Evolutionary conservation across 2,329 filamentous ascomycete genomes (phyloP), one percentile per base, ranked within the genome.

Genomic region (Rhexocercosporidium sp.): DNA sequence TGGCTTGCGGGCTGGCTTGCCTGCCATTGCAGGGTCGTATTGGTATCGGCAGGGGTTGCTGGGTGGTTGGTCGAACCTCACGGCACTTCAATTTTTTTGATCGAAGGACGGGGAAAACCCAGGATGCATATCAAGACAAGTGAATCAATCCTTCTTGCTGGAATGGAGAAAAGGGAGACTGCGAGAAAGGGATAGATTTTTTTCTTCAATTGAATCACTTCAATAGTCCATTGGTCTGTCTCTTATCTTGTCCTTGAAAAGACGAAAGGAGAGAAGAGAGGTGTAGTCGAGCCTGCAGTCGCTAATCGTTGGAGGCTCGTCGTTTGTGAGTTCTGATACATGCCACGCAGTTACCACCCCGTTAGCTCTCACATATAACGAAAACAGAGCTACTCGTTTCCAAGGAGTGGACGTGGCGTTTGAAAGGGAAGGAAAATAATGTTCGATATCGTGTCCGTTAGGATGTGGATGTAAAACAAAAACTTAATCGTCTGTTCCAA

Each of bases 251-350:
- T 37, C 34, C 9, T 37, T 37, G 34, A 37, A 31, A 31, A 31
- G 29, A 31, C 4, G 29, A 9, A 31, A 3, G 34, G 34, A 11
- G 12, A 37, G 34, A 37, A 11, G 9, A 37, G 34, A 11, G 8
- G 34, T 44, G 39, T n/a, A 44, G 39, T 44, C 39, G 16, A 51
- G 12, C 20, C 49, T 18, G 29, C 49, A 53, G n/a, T 53, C 49
- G 25, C 49, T 53, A 31, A 56, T 56, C 31, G 31, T 16, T 56
- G 31, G 7, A 56, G 2, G n/a, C 9, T 31, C 6, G 14, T 22
- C 51, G 20, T 37, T 22, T 56, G n/a, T 37, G 53, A 56, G 53
- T 56, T 56, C 16, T 56, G 53, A 56, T 56, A 56, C 11, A 56
- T 37, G 22, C 31, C 31, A 12, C 9, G 29, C 3, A 37, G 18